A percentile compares a stretch with the other conserved stretches of the same genome.
Conservation (phyloP, 2,329 filamentous ascomycete species). For the Hypocrella siamensis region DNA sequence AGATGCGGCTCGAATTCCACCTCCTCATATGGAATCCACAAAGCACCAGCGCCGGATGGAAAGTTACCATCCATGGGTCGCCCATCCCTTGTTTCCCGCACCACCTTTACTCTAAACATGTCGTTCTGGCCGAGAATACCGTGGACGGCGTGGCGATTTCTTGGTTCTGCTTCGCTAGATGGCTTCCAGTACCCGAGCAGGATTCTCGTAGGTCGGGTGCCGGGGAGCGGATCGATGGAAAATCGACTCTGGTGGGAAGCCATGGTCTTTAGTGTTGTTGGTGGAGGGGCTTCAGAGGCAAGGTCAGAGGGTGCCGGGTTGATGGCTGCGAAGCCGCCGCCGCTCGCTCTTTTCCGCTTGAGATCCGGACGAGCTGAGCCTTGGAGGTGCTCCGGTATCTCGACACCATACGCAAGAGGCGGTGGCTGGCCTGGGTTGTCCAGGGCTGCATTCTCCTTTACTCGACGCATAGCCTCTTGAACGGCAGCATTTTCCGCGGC, state of each 20-base stretch:
- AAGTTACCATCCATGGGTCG: slow-evolving; percentile 43
- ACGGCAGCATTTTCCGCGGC: slow-evolving; percentile 26
- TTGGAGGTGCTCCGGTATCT: slow-evolving; percentile 27
- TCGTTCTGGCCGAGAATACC: slow-evolving; percentile 47
- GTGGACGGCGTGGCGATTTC: slow-evolving; percentile 45
- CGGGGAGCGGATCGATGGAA: slow-evolving; percentile 26
- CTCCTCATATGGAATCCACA: slow-evolving; percentile 49
- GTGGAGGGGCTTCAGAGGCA: slow-evolving; percentile 3
- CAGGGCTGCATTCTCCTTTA: slow-evolving; percentile 24
- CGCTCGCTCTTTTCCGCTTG: slow-evolving; percentile 33
- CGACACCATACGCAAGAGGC: slow-evolving; percentile 33
- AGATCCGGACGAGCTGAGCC: slow-evolving; percentile 17
- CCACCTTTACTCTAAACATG: slow-evolving; percentile 49
- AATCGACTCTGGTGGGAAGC: slow-evolving; percentile 7
- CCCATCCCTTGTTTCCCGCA: slow-evolving; percentile 44
- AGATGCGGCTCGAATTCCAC: slow-evolving; percentile 43
- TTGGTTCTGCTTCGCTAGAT: slow-evolving; percentile 28
- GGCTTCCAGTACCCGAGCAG: slow-evolving; percentile 44
- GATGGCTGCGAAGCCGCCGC: slow-evolving; percentile 17
- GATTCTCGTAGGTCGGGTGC: slow-evolving; percentile 40
- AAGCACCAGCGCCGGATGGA: slow-evolving; percentile 39
- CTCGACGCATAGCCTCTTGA: slow-evolving; percentile 27
- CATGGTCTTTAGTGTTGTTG: slow-evolving; percentile 8
- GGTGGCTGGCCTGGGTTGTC: slow-evolving; percentile 25
- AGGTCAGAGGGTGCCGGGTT: slow-evolving; percentile 11